phyloP scores from a whole-genome alignment of 768 basidiomycete genomes.

The Phallus indusiatus region DNA sequence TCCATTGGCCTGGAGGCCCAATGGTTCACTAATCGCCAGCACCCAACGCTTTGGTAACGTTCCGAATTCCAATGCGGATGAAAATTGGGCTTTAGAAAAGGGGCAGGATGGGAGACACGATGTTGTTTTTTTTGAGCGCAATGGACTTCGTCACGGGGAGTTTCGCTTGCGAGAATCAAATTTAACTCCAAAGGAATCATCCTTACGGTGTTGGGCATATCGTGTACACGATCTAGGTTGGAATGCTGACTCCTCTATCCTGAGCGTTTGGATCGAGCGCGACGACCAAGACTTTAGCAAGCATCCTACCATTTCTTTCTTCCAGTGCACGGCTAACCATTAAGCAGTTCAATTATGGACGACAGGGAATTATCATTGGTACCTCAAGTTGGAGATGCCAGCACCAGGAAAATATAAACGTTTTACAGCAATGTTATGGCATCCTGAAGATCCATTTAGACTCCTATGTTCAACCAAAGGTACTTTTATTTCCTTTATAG shows the following conservation, averaged over 20 bases:
- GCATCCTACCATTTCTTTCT: constrained; percentile 15
- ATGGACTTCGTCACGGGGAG: constrained; percentile 87
- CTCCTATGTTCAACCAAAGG: constrained; percentile 60
- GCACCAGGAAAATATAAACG: constrained; percentile 33
- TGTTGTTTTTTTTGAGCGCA: constrained; percentile 90
- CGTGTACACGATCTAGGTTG: constrained; percentile 69
- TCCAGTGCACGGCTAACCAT: background rate
- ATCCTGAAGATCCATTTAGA: constrained; percentile 66
- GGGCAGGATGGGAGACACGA: constrained; percentile 68
- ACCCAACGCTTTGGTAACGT: constrained; percentile 71
- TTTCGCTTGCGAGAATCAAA: constrained; percentile 49
- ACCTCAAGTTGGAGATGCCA: constrained; percentile 82
- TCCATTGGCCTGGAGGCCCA: constrained; percentile 73
- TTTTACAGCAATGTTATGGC: constrained; percentile 77
- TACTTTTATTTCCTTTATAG: constrained; percentile 26
- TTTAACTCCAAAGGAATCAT: constrained; percentile 22
- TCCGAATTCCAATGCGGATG: background rate
- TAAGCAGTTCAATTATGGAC: constrained; percentile 88
- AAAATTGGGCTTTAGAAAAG: constrained; percentile 48
- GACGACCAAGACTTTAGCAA: constrained; percentile 61
- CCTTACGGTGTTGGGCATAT: constrained; percentile 45
- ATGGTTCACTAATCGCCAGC: constrained; percentile 74
- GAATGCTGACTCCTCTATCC: constrained; percentile 81
- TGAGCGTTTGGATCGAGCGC: constrained; percentile 77
- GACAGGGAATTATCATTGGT: constrained; percentile 94